Conservation (phyloP, 2,329 filamentous ascomycete genomes). For the Gnomoniopsis smithogilvyi region DNA sequence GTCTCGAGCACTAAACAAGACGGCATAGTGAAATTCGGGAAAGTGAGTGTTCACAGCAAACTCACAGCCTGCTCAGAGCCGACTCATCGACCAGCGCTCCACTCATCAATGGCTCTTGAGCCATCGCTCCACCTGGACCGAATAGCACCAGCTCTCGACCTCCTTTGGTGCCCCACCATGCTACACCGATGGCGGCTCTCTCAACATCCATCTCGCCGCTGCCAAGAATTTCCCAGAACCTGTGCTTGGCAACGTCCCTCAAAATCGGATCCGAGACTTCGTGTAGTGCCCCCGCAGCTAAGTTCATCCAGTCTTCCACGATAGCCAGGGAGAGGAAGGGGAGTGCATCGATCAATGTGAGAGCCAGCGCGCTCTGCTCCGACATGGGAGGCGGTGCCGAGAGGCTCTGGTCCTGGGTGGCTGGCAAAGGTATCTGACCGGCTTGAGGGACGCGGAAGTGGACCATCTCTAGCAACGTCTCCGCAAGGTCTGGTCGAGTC, state of each 20-base stretch:
- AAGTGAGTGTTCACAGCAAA: neutral
- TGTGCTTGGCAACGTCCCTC: conserved; percentile 61
- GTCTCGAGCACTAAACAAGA: too few relatives aligned
- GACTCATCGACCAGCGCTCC: conserved; percentile 42
- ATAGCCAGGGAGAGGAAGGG: conserved; percentile 67
- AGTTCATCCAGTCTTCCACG: conserved; percentile 77
- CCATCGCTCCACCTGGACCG: conserved; percentile 22
- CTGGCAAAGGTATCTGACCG: conserved; percentile 38
- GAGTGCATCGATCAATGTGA: conserved; percentile 77
- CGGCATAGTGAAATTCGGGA: too few relatives aligned
- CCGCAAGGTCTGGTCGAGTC: conserved; percentile 72
- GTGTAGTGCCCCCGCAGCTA: conserved; percentile 66
- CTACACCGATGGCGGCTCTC: conserved; percentile 71
- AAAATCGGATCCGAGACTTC: conserved; percentile 59
- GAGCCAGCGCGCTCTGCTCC: conserved; percentile 72
- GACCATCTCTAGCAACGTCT: conserved; percentile 76
- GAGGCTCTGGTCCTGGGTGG: conserved; percentile 34
- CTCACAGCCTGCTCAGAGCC: conserved; percentile 34
- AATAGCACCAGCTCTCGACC: conserved; percentile 49
- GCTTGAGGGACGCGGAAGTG: conserved; percentile 61
- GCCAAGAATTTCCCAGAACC: conserved; percentile 77
- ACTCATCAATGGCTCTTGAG: conserved; percentile 41
- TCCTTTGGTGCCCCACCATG: conserved; percentile 74
- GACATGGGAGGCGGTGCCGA: conserved; percentile 47
- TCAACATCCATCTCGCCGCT: conserved; percentile 88